Evolutionary conservation across 768 basidiomycete genomes (phyloP), one percentile per base, ranked within the genome.

Genomic region (Psilocybe azurescens): DNA sequence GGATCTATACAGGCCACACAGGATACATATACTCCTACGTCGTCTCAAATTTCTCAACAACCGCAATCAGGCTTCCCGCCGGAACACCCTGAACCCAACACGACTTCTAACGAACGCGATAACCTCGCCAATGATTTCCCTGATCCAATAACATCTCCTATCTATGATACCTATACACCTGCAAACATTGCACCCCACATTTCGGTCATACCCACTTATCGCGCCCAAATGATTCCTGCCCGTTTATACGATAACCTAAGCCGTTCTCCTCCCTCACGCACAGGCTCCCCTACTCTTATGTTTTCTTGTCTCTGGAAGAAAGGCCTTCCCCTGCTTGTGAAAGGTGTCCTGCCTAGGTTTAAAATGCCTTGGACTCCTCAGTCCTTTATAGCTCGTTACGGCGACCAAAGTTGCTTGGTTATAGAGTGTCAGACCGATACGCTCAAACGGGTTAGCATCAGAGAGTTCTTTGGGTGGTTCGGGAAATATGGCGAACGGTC

Each of bases 281-380:
- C 57, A 1, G 16, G 36, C n/a, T 48, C 46, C 16, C 30, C 57
- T 1, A 30, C 58, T 18, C 47, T 47, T 9, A 30, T 47, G 7
- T 69, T 69, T 30, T 59, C 68, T 1, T 58, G 29, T 13, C 50
- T 69, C 1, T 99, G 96, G 96, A 71, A 73, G 8, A 75, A 75
- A 47, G 95, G 95, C 29, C 79, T 89, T 38, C 93, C 95, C 2
- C 71, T 98, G 8, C 84, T 97, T 32, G 90, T 97, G 51, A 89
- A 87, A 30, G 85, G 82, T 30, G 74, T 93, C 18, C 74, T 85
- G 52, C 68, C 79, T 13, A 84, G 87, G 65, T 89, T 95, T 74
- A 78, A 82, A 66, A 74, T 89, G 62, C 71, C 81, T 59, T 98
- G 96, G 96, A 88, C 84, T 4, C 96, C 96, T 0, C 84, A 89